Conservation (phyloP, 306 rosid genomes). For the Comarum palustre region DNA sequence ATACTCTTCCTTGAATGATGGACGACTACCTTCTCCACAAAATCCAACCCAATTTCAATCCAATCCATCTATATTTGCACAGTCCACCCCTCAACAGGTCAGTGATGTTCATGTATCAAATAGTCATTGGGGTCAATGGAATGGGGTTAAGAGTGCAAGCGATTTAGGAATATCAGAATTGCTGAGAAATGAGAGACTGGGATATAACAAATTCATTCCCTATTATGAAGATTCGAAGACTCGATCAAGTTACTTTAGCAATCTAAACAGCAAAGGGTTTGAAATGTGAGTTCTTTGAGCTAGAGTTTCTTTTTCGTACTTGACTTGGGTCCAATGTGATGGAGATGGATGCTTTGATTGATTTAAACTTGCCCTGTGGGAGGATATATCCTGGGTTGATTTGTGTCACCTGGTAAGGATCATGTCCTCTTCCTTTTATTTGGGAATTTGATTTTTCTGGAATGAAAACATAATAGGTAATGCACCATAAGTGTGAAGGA, state of each 20-base stretch:
- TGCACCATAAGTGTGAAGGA: neutral
- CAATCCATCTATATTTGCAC: slow-evolving; percentile 1
- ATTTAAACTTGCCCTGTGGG: neutral
- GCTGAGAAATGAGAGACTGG: slow-evolving; percentile 8
- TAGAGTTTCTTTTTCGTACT: neutral
- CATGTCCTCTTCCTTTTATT: neutral
- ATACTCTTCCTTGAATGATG: slow-evolving; percentile 15
- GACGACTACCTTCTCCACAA: neutral
- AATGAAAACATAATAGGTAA: slow-evolving; percentile 4
- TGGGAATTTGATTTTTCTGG: neutral
- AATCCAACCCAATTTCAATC: slow-evolving; percentile 7
- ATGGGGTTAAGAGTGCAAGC: neutral
- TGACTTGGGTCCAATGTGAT: neutral
- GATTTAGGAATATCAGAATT: slow-evolving; percentile 10
- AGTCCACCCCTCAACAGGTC: neutral
- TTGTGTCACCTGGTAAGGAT: slow-evolving; percentile 13
- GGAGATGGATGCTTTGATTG: neutral
- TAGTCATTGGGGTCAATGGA: slow-evolving; percentile 12
- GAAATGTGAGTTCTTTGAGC: slow-evolving; percentile 5
- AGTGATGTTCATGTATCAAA: slow-evolving; percentile 8
- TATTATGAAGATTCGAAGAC: slow-evolving; percentile 10
- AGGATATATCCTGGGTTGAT: neutral
- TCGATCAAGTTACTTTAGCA: slow-evolving; percentile 11
- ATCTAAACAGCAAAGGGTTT: slow-evolving; percentile 12
- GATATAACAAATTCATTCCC: slow-evolving; percentile 11